Conservation (phyloP, 1,139 yeast species). For the Blastobotrys aristatus region DNA sequence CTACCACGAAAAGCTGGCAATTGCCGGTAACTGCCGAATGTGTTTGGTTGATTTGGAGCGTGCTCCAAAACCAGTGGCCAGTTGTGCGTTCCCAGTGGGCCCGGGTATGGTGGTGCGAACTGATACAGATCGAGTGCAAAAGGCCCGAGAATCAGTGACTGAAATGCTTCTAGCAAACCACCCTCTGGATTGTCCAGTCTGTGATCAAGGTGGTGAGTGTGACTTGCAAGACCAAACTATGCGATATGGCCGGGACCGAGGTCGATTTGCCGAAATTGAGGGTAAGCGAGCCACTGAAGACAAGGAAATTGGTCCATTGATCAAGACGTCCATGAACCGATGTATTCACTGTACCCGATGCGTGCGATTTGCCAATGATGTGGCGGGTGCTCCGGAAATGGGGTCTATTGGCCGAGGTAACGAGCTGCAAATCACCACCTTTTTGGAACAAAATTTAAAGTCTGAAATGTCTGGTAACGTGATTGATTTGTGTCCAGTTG, state of each 20-base stretch:
- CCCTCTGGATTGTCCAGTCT: slow-evolving; percentile 88
- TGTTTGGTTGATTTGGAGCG: slow-evolving; percentile 87
- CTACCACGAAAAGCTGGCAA: slow-evolving; percentile 84
- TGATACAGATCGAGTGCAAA: slow-evolving; percentile 70
- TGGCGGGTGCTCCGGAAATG: slow-evolving; percentile 89
- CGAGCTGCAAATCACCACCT: slow-evolving; percentile 86
- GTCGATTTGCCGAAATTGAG: slow-evolving; percentile 72
- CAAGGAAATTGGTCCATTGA: slow-evolving; percentile 85
- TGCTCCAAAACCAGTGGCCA: slow-evolving; percentile 86
- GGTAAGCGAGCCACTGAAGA: slow-evolving; percentile 91
- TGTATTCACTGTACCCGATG: slow-evolving; percentile 93
- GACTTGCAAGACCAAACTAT: slow-evolving; percentile 85
- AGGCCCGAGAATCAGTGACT: slow-evolving; percentile 87
- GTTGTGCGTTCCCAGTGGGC: slow-evolving; percentile 88
- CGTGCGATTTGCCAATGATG: slow-evolving; percentile 84
- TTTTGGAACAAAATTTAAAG: slow-evolving; percentile 77
- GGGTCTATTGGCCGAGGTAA: slow-evolving; percentile 90
- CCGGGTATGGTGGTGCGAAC: slow-evolving; percentile 88
- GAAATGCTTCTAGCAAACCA: slow-evolving; percentile 86
- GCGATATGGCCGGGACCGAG: slow-evolving; percentile 82
- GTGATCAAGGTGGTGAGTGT: slow-evolving; percentile 95
- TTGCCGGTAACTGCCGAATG: slow-evolving; percentile 96
- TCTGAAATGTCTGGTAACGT: slow-evolving; percentile 86
- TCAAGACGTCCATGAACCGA: slow-evolving; percentile 88
- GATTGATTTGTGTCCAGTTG: slow-evolving; percentile 87